Percentiles rank a stretch among this genome's conserved stretches.
These are phyloP conservation scores for Karstenula rhodostoma DNA, from an alignment of 2,329 filamentous ascomycete genomes.

Conservation along the genomic window DNA sequence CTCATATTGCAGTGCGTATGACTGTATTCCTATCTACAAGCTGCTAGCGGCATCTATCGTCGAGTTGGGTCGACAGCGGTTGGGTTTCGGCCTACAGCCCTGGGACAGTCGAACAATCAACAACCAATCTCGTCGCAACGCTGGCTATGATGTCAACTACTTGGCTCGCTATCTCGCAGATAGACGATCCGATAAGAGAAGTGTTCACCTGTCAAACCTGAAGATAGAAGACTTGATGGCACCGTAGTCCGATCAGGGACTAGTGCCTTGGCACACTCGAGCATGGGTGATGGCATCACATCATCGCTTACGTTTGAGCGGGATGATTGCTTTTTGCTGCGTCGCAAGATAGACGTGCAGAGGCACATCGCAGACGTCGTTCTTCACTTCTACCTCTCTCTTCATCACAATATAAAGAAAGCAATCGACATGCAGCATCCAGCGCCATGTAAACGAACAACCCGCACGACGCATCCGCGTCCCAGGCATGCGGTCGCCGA, in stretches of 20 bases:
- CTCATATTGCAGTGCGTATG: too few species aligned
- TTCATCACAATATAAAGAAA: background rate
- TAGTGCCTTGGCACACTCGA: constrained; percentile 9
- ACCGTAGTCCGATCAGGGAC: background rate
- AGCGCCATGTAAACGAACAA: constrained; percentile 11
- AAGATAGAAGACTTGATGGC: background rate
- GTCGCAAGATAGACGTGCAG: background rate
- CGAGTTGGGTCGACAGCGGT: too few species aligned
- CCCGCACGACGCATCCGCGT: background rate
- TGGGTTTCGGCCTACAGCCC: background rate
- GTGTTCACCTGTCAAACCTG: background rate
- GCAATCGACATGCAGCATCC: background rate
- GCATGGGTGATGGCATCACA: constrained; percentile 3
- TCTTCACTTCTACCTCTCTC: constrained; percentile 12
- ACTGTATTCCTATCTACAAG: too few species aligned
- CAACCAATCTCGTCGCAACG: background rate
- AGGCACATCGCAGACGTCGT: background rate
- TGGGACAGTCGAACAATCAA: background rate
- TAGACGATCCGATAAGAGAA: background rate
- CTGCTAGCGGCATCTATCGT: too few species aligned
- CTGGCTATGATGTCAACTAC: background rate
- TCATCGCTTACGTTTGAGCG: constrained; percentile 18
- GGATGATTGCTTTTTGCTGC: constrained; percentile 23
- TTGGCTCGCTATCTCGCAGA: background rate
- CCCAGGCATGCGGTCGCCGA: constrained; percentile 8